Evolutionary conservation across 352 stramenopile species (phyloP).

Genomic region (Blastocystis sp.): DNA sequence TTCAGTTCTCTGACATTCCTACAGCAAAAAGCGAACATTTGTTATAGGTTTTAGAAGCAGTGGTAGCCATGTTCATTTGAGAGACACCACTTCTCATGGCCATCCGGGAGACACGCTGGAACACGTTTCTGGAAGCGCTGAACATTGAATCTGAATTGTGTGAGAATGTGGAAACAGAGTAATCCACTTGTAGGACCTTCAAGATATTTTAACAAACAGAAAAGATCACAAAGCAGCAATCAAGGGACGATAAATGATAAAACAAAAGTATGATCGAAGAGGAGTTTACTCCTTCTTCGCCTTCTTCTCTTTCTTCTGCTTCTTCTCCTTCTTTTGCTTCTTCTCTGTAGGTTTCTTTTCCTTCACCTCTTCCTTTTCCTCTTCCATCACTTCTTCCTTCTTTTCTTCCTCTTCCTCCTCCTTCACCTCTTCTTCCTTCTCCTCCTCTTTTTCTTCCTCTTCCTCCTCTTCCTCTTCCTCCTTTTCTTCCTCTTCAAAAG

Average conservation of each 20-base stretch:
- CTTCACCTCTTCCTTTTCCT: slow-evolving; percentile 11
- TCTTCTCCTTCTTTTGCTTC: slow-evolving; percentile 62
- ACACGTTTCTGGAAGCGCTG: slow-evolving; percentile 28
- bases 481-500: background rate
- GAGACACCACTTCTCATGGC: background rate
- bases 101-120: slow-evolving; percentile 15
- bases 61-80: slow-evolving; percentile 8
- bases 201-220: no score
- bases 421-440: background rate
- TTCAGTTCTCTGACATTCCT: background rate
- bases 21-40: background rate
- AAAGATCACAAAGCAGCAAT: no score
- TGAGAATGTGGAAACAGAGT: no score
- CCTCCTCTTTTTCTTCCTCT: background rate
- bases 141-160: no score
- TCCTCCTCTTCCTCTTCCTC: slow-evolving; percentile 15
- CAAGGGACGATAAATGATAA: background rate
- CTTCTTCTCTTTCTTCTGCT: slow-evolving; percentile 59
- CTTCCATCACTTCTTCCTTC: background rate
- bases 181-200: no score
- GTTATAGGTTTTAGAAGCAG: background rate
- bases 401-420: slow-evolving; percentile 2
- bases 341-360: slow-evolving; percentile 42
- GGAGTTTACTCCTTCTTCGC: slow-evolving; percentile 2
- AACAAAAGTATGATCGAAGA: background rate